These are phyloP conservation scores for Rhizopogon vesiculosus DNA, from an alignment of 768 basidiomycete species.

Conservation along the genomic window DNA sequence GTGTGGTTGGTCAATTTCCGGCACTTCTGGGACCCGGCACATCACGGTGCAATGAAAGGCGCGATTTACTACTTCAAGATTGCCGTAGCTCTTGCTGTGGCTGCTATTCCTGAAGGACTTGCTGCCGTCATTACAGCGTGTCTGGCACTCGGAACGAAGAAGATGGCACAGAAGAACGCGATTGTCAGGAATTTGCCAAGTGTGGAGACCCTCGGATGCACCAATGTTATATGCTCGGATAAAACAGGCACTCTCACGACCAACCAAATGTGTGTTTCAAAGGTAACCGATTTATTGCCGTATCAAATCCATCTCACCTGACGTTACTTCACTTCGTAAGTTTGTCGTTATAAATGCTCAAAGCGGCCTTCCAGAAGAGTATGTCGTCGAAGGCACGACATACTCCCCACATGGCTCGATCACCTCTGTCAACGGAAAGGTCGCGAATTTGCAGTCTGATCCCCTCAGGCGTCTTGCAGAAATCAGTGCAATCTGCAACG, in stretches of 20 bases:
- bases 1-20: constrained; percentile 98
- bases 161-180: constrained; percentile 99
- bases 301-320: constrained; percentile 1
- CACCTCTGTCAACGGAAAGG: constrained; percentile 59
- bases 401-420: constrained; percentile 84
- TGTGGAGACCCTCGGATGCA: constrained; percentile 96
- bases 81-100: constrained; percentile 97
- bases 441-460: constrained; percentile 56
- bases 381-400: constrained; percentile 85
- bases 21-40: constrained; percentile 94
- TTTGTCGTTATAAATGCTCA: constrained; percentile 69
- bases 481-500: constrained; percentile 92
- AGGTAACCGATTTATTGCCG: constrained; percentile 34
- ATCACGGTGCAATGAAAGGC: constrained; percentile 86
- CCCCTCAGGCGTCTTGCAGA: constrained; percentile 83
- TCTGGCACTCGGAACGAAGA: constrained; percentile 93
- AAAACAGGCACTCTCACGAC: constrained; percentile 97
- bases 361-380: constrained; percentile 54
- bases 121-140: constrained; percentile 98
- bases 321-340: constrained; percentile 31
- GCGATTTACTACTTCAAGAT: constrained; percentile 99
- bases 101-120: constrained; percentile 97
- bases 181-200: constrained; percentile 95
- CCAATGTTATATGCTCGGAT: constrained; percentile 98
- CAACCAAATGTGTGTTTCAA: constrained; percentile 95